These are phyloP conservation scores for Coffea humblotiana DNA, from an alignment of 305 asterid genomes.

Conservation along the genomic window DNA sequence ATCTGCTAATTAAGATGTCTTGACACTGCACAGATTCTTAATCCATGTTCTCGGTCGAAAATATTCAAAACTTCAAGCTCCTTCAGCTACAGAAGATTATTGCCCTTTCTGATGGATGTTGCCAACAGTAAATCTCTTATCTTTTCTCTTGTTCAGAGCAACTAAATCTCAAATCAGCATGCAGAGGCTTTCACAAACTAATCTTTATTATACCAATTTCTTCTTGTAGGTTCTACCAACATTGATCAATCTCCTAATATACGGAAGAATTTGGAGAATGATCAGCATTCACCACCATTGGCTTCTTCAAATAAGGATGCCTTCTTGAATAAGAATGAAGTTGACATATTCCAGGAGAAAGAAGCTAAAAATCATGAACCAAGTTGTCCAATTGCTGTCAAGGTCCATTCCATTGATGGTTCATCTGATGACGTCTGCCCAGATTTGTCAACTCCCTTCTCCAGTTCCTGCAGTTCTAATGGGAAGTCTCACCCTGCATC, in stretches of 20 bases:
- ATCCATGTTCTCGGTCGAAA: slow-evolving; percentile 59
- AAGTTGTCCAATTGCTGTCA: neutral
- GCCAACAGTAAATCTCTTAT: slow-evolving; percentile 33
- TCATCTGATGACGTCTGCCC: slow-evolving; percentile 27
- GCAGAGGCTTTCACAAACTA: slow-evolving; percentile 15
- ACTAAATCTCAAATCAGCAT: neutral
- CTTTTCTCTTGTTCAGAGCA: neutral
- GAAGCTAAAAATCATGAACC: slow-evolving; percentile 21
- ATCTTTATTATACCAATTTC: slow-evolving; percentile 3
- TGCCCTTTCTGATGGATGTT: slow-evolving; percentile 71
- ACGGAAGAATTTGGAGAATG: slow-evolving; percentile 28
- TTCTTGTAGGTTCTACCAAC: slow-evolving; percentile 38
- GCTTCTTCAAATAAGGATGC: slow-evolving; percentile 15
- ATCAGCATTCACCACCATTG: slow-evolving; percentile 14
- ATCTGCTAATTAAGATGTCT: slow-evolving; percentile 15
- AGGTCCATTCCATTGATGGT: slow-evolving; percentile 19
- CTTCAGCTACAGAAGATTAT: slow-evolving; percentile 67
- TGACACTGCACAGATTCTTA: slow-evolving; percentile 46
- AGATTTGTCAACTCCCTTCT: slow-evolving; percentile 25
- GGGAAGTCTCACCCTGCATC: slow-evolving; percentile 18
- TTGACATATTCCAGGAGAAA: slow-evolving; percentile 22
- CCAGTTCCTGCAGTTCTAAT: slow-evolving; percentile 26
- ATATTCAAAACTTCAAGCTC: slow-evolving; percentile 59
- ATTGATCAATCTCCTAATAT: slow-evolving; percentile 26
- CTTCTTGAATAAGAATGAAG: slow-evolving; percentile 10